Evolutionary conservation across 352 stramenopile species (phyloP), one percentile per base, ranked within the genome.

Genomic region (Pythium plurisporium): DNA sequence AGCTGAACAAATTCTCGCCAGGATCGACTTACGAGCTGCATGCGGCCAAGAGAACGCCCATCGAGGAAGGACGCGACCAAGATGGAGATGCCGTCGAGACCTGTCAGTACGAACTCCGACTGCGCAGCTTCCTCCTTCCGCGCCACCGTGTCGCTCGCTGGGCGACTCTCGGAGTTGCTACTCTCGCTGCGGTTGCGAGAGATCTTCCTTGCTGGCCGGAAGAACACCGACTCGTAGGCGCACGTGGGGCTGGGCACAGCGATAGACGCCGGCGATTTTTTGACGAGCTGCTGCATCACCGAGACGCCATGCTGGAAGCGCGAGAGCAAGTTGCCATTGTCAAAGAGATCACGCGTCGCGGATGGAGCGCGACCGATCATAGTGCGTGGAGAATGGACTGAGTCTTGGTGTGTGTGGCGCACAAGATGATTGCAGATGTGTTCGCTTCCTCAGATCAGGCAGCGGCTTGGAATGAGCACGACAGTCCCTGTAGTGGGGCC

Each of bases 41-140:
- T 46, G 6, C 55, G 60, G 2, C 65, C 64, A 9, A 91, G 61
- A 6, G 69, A 72, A 11, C 75, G 64, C 0, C 67, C 78, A 36
- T 81, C 75, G 29, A 91, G 59, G 57, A 64, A 91, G 2, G 66
- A 71, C 3, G 76, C 71, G 26, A 89, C 73, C 2, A 72, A 37
- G 12, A 87, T 46, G 25, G 69, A 75, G n/a, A 89, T 70, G 22
- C 48, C 76, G 23, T 89, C 70, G 33, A 86, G 69, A 4, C 60
- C 67, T 0, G 64, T 70, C 41, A 75, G 34, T 22, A 79, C 26
- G 11, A 78, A 33, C 23, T 70, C 70, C 1, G 53, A 69, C 5
- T 37, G 42, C 29, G 64, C 66, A 3, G 29, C 29, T 5, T 23
- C 10, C 0, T n/a, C n/a, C n/a, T n/a, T n/a, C n/a, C n/a, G n/a